Percentiles rank a stretch among this genome's conserved stretches.
phyloP scores from a whole-genome alignment of 75 land plant species.

The Cupressus sempervirens region DNA sequence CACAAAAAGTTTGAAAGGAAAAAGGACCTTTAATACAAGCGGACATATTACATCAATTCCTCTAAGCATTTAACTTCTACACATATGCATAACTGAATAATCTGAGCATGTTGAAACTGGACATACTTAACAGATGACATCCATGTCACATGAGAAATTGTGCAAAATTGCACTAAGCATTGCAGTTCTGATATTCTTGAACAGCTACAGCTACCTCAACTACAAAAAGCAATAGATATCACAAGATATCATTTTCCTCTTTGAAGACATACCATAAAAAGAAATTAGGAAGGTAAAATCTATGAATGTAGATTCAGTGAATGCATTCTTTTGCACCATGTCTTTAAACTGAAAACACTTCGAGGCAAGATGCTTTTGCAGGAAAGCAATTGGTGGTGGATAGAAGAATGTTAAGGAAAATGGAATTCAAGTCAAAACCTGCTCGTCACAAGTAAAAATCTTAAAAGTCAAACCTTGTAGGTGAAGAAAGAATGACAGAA shows the following conservation, averaged over 20 bases:
- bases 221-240: not conserved
- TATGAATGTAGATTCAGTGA: not conserved
- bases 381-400: not conserved
- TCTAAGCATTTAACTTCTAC: not conserved
- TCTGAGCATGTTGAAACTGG: not conserved
- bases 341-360: not conserved
- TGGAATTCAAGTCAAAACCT: not conserved
- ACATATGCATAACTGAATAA: not conserved
- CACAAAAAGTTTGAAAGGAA: not conserved
- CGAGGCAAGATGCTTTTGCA: not conserved
- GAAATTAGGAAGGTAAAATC: not conserved
- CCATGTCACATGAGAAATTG: not conserved
- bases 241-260: not conserved
- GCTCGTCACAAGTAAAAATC: not conserved
- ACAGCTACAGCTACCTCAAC: not conserved
- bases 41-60: not conserved
- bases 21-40: not conserved
- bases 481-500: not conserved
- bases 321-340: not conserved
- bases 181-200: not conserved
- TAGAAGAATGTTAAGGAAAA: not conserved
- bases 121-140: not conserved
- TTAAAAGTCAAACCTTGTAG: not conserved
- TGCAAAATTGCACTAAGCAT: not conserved
- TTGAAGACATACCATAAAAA: not conserved